Percentiles rank a stretch among this genome's conserved stretches.
phyloP scores from a whole-genome alignment of 140 eudicot genomes.

The Cichorium intybus region DNA sequence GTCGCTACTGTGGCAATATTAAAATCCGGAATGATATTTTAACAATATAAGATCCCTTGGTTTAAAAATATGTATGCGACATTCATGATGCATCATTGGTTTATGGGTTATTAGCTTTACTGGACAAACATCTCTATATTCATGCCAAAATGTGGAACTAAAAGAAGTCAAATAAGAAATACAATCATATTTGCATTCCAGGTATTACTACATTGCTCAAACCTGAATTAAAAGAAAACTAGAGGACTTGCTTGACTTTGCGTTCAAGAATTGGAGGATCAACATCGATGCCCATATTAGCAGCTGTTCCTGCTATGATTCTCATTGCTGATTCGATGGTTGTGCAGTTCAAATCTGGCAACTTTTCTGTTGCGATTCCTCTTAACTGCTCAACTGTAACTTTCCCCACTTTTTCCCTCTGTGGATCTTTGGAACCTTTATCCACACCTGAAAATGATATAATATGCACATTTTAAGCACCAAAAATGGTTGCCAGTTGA shows the following conservation, averaged over 20 bases:
- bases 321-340: constrained; percentile 82
- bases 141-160: constrained; percentile 22
- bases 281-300: constrained; percentile 88
- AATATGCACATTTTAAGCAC: not conserved
- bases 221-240: constrained; percentile 25
- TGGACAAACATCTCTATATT: constrained; percentile 29
- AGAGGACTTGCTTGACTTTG: constrained; percentile 51
- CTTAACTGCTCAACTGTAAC: constrained; percentile 81
- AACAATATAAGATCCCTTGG: not conserved
- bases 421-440: constrained; percentile 91
- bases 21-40: not conserved
- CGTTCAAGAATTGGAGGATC: constrained; percentile 83
- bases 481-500: not conserved
- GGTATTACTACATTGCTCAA: constrained; percentile 28
- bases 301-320: constrained; percentile 92
- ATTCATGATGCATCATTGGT: too few relatives aligned
- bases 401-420: constrained; percentile 81
- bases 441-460: constrained; percentile 56
- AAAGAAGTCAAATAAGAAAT: constrained; percentile 8
- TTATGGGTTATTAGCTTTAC: too few relatives aligned
- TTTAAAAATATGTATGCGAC: too few relatives aligned
- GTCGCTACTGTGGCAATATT: not conserved
- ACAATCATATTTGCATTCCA: constrained; percentile 31
- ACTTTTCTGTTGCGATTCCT: constrained; percentile 74
- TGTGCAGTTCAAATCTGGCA: constrained; percentile 82